Evolutionary conservation across 441 rosid species (phyloP).

Genomic region (Gossypium davidsonii): DNA sequence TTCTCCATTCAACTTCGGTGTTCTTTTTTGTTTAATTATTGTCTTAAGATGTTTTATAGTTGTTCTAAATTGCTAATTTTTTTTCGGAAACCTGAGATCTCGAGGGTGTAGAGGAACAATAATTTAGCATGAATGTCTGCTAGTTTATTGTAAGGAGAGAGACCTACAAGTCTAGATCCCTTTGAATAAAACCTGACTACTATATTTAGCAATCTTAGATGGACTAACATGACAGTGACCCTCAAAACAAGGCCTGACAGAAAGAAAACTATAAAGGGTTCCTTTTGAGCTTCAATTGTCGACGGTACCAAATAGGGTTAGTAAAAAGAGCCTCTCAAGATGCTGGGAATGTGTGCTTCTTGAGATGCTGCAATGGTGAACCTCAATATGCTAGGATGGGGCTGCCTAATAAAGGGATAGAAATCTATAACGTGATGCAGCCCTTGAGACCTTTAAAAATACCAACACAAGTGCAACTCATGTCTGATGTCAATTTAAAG

Average conservation of each 20-base stretch:
- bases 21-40: background rate
- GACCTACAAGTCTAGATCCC: background rate
- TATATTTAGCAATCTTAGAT: background rate
- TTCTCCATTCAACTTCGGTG: conserved; percentile 13
- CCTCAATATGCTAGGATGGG: background rate
- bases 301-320: background rate
- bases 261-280: background rate
- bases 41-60: background rate
- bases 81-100: background rate
- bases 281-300: background rate
- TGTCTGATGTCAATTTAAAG: background rate
- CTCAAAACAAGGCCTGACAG: background rate
- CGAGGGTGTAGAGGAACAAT: background rate
- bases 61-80: background rate
- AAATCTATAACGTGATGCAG: background rate
- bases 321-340: background rate
- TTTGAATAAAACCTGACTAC: background rate
- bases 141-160: background rate
- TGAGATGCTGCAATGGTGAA: background rate
- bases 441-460: background rate
- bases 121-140: background rate
- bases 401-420: background rate
- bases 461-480: background rate
- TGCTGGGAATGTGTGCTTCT: background rate
- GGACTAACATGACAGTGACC: background rate